These are phyloP conservation scores for Lipomyces sp. DNA, from an alignment of 805 yeast species.

Conservation along the genomic window DNA sequence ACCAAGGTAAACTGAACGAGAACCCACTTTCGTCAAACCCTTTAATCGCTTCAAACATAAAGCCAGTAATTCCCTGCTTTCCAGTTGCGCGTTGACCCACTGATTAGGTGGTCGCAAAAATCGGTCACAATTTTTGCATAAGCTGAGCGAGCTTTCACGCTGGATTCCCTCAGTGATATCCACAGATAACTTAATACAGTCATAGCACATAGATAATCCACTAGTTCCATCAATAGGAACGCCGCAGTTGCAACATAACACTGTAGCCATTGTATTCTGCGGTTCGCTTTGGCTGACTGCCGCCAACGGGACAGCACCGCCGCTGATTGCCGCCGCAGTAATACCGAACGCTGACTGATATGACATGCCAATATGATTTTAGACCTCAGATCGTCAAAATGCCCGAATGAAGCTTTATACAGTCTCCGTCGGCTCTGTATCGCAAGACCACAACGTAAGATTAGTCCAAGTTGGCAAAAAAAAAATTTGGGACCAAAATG, in stretches of 20 bases:
- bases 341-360: constrained; percentile 30
- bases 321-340: constrained; percentile 32
- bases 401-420: too few relatives aligned
- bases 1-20: not conserved
- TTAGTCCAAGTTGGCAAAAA: too few relatives aligned
- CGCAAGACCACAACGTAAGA: too few relatives aligned
- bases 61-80: constrained; percentile 90
- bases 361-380: constrained; percentile 17
- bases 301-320: constrained; percentile 32
- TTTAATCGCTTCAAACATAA: constrained; percentile 84
- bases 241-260: constrained; percentile 98
- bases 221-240: constrained; percentile 93
- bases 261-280: constrained; percentile 62
- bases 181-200: constrained; percentile 90
- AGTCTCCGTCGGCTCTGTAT: too few relatives aligned
- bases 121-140: constrained; percentile 96
- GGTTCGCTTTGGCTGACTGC: constrained; percentile 1
- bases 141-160: constrained; percentile 81
- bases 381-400: not conserved
- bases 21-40: constrained; percentile 75
- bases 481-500: too few relatives aligned
- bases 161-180: constrained; percentile 95
- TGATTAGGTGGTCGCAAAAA: constrained; percentile 92
- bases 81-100: constrained; percentile 90
- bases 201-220: constrained; percentile 87